Conservation (phyloP, 2,329 filamentous ascomycete species). For the Chrysoporthe cubensis region DNA sequence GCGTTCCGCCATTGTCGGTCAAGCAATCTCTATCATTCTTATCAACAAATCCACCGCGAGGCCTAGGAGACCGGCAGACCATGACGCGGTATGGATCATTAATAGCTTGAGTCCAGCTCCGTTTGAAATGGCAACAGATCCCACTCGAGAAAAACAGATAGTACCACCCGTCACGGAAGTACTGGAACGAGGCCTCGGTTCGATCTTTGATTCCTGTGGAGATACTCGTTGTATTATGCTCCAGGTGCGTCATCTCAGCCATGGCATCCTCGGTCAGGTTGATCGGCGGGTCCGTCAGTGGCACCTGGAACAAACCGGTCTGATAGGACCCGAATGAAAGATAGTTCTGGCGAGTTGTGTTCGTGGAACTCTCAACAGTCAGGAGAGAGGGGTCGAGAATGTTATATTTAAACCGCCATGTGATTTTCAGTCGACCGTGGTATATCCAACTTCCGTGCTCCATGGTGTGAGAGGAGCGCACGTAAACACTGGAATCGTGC, state of each 20-base stretch:
- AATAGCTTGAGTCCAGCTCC: conserved; percentile 46
- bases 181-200: conserved; percentile 59
- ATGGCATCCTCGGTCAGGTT: conserved; percentile 29
- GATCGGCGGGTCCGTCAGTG: conserved; percentile 31
- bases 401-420: conserved; percentile 33
- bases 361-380: conserved; percentile 25
- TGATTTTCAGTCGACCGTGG: conserved; percentile 44
- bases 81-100: conserved; percentile 68
- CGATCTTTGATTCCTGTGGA: conserved; percentile 19
- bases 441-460: conserved; percentile 64
- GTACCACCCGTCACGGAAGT: conserved; percentile 59
- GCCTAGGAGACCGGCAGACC: conserved; percentile 59
- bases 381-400: conserved; percentile 32
- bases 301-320: conserved; percentile 33
- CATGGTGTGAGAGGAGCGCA: conserved; percentile 45
- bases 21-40: conserved; percentile 54
- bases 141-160: conserved; percentile 68
- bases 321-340: conserved; percentile 35
- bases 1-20: conserved; percentile 58
- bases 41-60: conserved; percentile 61
- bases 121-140: conserved; percentile 62
- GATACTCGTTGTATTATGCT: conserved; percentile 29
- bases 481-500: conserved; percentile 31
- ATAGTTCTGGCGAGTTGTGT: conserved; percentile 22
- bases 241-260: conserved; percentile 10